A percentile compares a stretch with the other conserved stretches of the same genome.
phyloP scores from a whole-genome alignment of 176 grass and related monocot genomes.

The Rhynchospora breviuscula region DNA sequence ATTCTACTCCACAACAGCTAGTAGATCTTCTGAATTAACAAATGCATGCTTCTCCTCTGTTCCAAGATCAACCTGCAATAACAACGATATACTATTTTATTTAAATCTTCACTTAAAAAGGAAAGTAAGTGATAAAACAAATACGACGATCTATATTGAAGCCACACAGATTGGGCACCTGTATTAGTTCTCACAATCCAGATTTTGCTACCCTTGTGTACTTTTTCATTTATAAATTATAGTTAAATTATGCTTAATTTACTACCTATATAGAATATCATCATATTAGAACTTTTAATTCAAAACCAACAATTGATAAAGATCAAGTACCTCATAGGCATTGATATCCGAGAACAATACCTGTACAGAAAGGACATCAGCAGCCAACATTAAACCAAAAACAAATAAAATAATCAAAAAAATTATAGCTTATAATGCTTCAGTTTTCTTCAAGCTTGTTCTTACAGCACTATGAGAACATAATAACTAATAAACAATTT shows the following conservation, averaged over 20 bases:
- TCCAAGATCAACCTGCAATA: conserved; percentile 69
- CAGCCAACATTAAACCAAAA: conserved; percentile 13
- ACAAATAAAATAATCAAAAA: conserved; percentile 13
- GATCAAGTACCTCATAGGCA: conserved; percentile 70
- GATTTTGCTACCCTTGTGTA: background rate
- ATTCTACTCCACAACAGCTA: conserved; percentile 71
- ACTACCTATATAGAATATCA: background rate
- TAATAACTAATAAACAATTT: background rate
- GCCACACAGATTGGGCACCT: background rate
- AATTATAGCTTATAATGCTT: background rate
- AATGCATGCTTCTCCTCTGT: conserved; percentile 79
- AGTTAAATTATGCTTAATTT: too few relatives aligned
- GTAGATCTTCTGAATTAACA: conserved; percentile 64
- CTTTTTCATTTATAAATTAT: background rate
- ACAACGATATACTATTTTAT: background rate
- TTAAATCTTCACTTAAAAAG: too few relatives aligned
- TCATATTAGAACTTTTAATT: background rate
- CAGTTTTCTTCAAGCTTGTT: background rate
- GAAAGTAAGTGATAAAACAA: background rate
- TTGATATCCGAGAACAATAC: conserved; percentile 95
- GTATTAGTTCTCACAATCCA: background rate
- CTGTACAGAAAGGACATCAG: conserved; percentile 30
- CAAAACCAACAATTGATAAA: background rate
- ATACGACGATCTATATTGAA: background rate
- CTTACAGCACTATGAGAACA: background rate